phyloP scores from a whole-genome alignment of 1,284 basidiomycete genomes.

The Fomitopsis schrenkii region DNA sequence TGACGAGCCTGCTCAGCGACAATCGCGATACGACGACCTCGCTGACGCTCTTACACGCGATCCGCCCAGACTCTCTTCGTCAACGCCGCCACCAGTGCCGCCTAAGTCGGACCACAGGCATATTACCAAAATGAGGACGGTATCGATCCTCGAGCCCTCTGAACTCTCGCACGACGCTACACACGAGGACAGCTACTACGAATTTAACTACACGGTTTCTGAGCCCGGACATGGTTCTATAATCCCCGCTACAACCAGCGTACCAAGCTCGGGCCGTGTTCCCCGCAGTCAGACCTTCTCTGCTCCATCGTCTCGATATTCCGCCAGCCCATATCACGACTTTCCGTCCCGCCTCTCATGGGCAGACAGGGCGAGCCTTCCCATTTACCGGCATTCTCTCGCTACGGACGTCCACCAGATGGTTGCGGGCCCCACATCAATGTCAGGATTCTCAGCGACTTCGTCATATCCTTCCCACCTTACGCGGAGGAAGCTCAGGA shows the following conservation, averaged over 20 bases:
- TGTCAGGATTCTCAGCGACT: background rate
- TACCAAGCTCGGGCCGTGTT: constrained; percentile 11
- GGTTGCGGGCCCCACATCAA: background rate
- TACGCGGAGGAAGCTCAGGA: constrained; percentile 7
- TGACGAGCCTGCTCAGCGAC: background rate
- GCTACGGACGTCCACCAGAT: background rate
- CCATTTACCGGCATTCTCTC: constrained; percentile 6
- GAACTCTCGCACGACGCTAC: constrained; percentile 13
- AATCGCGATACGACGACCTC: constrained; percentile 4
- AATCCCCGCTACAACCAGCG: constrained; percentile 8
- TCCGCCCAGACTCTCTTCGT: constrained; percentile 1
- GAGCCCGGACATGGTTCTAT: constrained; percentile 16
- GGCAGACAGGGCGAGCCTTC: constrained; percentile 7
- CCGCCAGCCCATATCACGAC: background rate
- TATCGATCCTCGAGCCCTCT: constrained; percentile 17
- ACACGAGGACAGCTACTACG: background rate
- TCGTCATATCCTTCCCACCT: background rate
- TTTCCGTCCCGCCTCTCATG: constrained; percentile 6
- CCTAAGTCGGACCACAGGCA: constrained; percentile 10
- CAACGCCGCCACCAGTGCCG: constrained; percentile 14
- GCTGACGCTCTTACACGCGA: constrained; percentile 6
- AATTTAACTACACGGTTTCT: constrained; percentile 14
- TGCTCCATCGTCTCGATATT: background rate
- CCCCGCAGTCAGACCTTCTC: constrained; percentile 4
- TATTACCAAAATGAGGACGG: constrained; percentile 11